Base-by-base conservation (phyloP, 78 protist species). In the Andalucia godoyi region DNA sequence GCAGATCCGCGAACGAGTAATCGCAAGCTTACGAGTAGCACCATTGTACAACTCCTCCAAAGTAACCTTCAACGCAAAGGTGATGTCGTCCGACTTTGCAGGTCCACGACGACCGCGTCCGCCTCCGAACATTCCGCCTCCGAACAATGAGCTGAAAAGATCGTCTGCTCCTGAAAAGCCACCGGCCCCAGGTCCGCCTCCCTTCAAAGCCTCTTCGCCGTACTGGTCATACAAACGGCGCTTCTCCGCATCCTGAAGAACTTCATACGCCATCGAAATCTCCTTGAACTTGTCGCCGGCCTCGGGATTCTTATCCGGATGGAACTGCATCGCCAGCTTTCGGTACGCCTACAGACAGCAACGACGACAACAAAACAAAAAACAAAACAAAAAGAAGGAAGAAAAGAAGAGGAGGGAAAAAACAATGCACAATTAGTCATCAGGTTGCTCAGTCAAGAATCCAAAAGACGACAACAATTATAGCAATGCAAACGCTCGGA, bases 1-100 rank as follows among this genome's bases (percentile, higher is more conserved):
- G 81, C 98, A 95, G 45, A 88, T 45, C 3, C 86, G 67, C 41
- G 73, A 42, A 61, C 87, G 71, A 49, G 67, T 80, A 32, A 92
- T 43, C 30, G 88, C 80, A 0, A 95, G 74, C 75, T 89, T 89
- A 36, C 59, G 68, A 4, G 86, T 66, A 61, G 66, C 76, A 34
- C 99, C 98, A n/a, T 74, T 91, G 90, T 91, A 93, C 50, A 95
- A 33, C 66, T 95, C 93, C 59, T 93, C 97, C 12, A 95, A 84
- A 0, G 83, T 29, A 21, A 89, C 81, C 34, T 27, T 12, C 41
- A 84, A 42, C 51, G 60, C 84, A 42, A 76, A 83, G 49, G 67
- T 72, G 42, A 84, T 38, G 41, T 74, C 80, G 39, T 84, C 77
- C 21, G 79, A 81, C 72, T 80, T 84, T 29, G 54, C 55, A 27